phyloP scores from a whole-genome alignment of 345 rosid genomes.

The Hevea brasiliensis region DNA sequence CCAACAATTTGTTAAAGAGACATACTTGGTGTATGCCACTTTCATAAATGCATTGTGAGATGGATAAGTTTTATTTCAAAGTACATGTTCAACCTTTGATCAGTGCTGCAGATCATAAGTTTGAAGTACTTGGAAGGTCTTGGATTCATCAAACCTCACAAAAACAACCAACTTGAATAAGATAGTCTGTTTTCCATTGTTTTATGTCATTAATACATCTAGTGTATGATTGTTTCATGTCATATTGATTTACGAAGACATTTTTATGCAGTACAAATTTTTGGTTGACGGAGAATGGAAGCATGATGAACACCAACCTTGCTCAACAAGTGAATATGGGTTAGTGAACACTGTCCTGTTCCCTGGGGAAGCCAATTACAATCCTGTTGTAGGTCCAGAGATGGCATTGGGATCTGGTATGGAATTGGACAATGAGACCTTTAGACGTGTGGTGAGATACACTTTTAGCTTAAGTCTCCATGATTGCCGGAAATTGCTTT shows the following conservation, averaged over 20 bases:
- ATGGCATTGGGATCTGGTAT: slow-evolving; percentile 9
- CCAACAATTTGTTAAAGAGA: too few relatives aligned
- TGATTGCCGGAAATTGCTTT: neutral
- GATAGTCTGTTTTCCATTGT: neutral
- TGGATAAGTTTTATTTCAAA: neutral
- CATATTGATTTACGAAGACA: neutral
- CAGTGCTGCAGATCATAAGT: neutral
- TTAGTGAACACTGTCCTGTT: slow-evolving; percentile 21
- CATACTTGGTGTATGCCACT: too few relatives aligned
- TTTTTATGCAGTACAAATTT: slow-evolving; percentile 32
- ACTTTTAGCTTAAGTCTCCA: neutral
- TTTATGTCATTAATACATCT: neutral
- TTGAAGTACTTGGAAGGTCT: neutral
- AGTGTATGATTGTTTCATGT: neutral
- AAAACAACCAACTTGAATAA: neutral
- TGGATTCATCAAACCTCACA: neutral
- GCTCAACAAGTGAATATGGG: slow-evolving; percentile 26
- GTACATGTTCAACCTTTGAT: neutral
- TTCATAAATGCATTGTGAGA: too few relatives aligned
- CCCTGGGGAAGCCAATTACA: slow-evolving; percentile 22
- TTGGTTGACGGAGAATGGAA: slow-evolving; percentile 39
- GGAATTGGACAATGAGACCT: slow-evolving; percentile 30
- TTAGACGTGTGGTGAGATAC: slow-evolving; percentile 28
- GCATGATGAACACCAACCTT: slow-evolving; percentile 28
- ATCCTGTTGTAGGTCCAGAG: slow-evolving; percentile 12